These are phyloP conservation scores for Apiotrichum veenhuisii DNA, from an alignment of 1,284 basidiomycete genomes.

Conservation along the genomic window DNA sequence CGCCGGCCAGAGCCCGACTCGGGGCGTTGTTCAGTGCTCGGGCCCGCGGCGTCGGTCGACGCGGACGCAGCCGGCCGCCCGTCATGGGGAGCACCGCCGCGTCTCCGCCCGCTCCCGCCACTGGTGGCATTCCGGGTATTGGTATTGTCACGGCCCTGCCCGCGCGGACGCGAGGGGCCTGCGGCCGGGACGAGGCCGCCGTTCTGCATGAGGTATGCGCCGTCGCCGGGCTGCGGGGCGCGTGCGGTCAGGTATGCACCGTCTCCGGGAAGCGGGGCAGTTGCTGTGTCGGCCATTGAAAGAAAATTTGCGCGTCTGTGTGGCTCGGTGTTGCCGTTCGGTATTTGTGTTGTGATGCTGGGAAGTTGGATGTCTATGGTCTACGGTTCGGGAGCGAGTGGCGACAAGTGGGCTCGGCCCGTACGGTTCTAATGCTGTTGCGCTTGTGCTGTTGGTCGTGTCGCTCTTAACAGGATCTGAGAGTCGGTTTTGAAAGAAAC, in stretches of 20 bases:
- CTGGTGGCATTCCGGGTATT: background rate
- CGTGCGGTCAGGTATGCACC: constrained; percentile 20
- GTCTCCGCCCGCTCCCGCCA: background rate
- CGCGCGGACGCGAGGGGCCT: constrained; percentile 1
- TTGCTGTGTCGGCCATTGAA: constrained; percentile 4
- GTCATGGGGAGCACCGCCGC: background rate
- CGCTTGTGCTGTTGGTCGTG: too few relatives aligned
- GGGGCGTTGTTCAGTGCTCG: background rate
- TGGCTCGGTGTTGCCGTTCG: too few relatives aligned
- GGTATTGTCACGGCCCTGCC: background rate
- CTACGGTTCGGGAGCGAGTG: too few relatives aligned
- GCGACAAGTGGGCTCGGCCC: too few relatives aligned
- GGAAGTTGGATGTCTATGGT: too few relatives aligned
- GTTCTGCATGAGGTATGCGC: constrained; percentile 14
- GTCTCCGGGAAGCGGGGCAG: constrained; percentile 17
- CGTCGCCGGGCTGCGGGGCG: constrained; percentile 20
- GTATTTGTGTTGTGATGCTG: too few relatives aligned
- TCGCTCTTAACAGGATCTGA: background rate
- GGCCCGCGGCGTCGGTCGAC: background rate
- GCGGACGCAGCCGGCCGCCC: background rate
- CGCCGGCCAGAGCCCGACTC: background rate
- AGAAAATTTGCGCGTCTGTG: too few relatives aligned
- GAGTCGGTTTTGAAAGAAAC: too few relatives aligned
- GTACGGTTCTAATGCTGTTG: too few relatives aligned
- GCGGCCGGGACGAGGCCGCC: background rate